These are phyloP conservation scores for Phaeolepiota aurea DNA, from an alignment of 768 basidiomycete species.

Conservation along the genomic window DNA sequence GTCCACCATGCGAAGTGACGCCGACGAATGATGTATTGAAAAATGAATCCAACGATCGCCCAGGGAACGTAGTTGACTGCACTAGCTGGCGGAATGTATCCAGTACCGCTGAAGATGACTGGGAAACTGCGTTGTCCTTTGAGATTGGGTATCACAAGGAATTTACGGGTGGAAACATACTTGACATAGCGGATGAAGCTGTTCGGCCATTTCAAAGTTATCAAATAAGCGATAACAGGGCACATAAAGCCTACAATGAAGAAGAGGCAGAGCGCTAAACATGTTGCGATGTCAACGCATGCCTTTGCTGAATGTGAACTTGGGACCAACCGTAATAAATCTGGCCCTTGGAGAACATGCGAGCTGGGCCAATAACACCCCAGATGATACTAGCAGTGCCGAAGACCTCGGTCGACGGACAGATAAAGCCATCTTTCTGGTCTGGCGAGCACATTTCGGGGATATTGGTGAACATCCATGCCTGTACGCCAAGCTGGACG, in stretches of 20 bases:
- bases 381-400: slow-evolving; percentile 75
- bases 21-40: slow-evolving; percentile 53
- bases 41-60: slow-evolving; percentile 57
- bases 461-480: slow-evolving; percentile 72
- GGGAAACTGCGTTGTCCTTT: slow-evolving; percentile 27
- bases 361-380: slow-evolving; percentile 74
- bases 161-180: slow-evolving; percentile 22
- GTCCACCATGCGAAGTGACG: slow-evolving; percentile 62
- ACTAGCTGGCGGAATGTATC: slow-evolving; percentile 55
- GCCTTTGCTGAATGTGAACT: neutral
- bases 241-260: slow-evolving; percentile 69
- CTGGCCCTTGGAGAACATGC: slow-evolving; percentile 62
- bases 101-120: slow-evolving; percentile 53
- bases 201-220: slow-evolving; percentile 55
- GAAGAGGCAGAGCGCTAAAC: slow-evolving; percentile 50
- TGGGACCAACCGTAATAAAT: slow-evolving; percentile 37
- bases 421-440: slow-evolving; percentile 60
- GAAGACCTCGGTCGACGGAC: slow-evolving; percentile 64
- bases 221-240: slow-evolving; percentile 46
- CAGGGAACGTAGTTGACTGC: slow-evolving; percentile 65
- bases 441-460: slow-evolving; percentile 43
- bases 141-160: neutral
- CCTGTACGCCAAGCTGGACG: slow-evolving; percentile 66
- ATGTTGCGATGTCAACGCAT: slow-evolving; percentile 7
- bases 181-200: slow-evolving; percentile 56